phyloP scores from a whole-genome alignment of 148 eudicot genomes.

The Cornus florida region DNA sequence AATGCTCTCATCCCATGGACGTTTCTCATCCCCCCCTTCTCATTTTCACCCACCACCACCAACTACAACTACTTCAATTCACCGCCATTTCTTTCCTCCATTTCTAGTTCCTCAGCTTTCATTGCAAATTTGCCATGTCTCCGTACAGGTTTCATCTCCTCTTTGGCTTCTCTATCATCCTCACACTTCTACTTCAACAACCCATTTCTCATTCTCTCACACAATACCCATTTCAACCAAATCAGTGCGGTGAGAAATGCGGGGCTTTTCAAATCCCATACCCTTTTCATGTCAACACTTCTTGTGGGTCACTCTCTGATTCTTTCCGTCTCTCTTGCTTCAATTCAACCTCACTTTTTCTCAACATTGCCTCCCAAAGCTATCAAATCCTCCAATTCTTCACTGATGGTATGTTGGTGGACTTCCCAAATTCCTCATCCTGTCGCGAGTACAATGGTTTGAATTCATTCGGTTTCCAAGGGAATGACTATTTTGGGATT shows the following conservation, averaged over 20 bases:
- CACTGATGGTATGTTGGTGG: constrained; percentile 64
- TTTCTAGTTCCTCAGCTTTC: too few relatives aligned
- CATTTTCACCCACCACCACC: background rate
- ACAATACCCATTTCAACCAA: constrained; percentile 2
- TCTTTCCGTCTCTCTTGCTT: constrained; percentile 58
- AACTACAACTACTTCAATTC: too few relatives aligned
- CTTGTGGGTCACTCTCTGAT: constrained; percentile 16
- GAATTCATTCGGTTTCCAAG: constrained; percentile 52
- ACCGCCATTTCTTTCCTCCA: too few relatives aligned
- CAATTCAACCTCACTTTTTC: constrained; percentile 51
- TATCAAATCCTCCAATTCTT: constrained; percentile 67
- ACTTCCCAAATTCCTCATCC: constrained; percentile 43
- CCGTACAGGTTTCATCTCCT: too few relatives aligned
- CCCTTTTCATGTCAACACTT: constrained; percentile 59
- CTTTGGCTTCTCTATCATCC: too few relatives aligned
- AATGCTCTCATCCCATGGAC: background rate
- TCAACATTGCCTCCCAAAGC: constrained; percentile 43
- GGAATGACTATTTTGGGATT: constrained; percentile 53
- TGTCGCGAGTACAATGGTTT: constrained; percentile 61
- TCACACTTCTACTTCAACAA: too few relatives aligned
- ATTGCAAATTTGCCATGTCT: too few relatives aligned
- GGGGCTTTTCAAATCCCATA: constrained; percentile 49
- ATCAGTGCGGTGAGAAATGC: constrained; percentile 52
- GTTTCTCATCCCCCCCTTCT: background rate
- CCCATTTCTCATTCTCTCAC: too few relatives aligned